Evolutionary conservation across 2,329 filamentous ascomycete species (phyloP), one percentile per base, ranked within the genome.

Genomic region (Albifimbria verrucaria): DNA sequence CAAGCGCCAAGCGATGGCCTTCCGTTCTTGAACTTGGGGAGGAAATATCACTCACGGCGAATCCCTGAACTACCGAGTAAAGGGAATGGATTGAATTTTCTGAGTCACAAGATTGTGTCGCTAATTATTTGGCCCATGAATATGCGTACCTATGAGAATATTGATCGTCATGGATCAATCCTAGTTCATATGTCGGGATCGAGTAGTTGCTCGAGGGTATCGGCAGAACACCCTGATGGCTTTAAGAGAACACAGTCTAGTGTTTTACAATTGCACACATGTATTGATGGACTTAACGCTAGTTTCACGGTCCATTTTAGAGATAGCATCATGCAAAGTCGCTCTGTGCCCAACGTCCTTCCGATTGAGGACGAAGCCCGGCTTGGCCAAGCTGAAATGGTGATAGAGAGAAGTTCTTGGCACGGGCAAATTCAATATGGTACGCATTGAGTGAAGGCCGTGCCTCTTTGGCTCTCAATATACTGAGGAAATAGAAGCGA

Each of bases 1-100:
- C 44, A 47, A 47, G 44, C 23, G 44, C 44, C 44, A 47, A 47
- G 44, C 24, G 23, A 26, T 26, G 7, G 44, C 44, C 44, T 47
- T 39, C 32, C 32, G 5, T 39, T 39, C 42, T 21, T 7, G 18
- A 44, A 6, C 20, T 21, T 44, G 11, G 17, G 42, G 18, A 36
- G 42, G 22, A 23, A 21, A 23, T 44, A 44, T 44, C 42, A 9
- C 42, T 21, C 9, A 5, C 4, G 20, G 18, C 42, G 18, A 20
- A 5, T 21, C 22, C 15, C 42, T 7, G 11, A 44, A 44, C 22
- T 44, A 20, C 18, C 22, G 42, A 7, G 18, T 20, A 4, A 20
- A 11, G 17, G 7, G 18, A 23, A 21, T 7, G 7, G 42, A 7
- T 20, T 21, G 18, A 20, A 3, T 21, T 7, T 44, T 11, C 7